Conservation (phyloP, 2,329 filamentous ascomycete genomes). For the Drechslerella dactyloides region DNA sequence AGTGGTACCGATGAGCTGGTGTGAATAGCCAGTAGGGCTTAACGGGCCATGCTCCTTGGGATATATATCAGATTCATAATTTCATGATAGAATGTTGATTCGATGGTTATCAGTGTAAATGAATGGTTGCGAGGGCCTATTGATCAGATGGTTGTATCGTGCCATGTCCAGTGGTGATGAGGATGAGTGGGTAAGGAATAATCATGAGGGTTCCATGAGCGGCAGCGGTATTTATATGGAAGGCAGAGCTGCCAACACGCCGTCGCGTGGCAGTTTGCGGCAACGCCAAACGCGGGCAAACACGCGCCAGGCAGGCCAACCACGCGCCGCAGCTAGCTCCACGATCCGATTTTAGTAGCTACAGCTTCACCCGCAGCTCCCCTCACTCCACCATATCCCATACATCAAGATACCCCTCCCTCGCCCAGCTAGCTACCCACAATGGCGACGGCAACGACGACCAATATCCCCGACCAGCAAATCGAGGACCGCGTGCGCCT, state of each 20-base stretch:
- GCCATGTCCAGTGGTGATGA: no score
- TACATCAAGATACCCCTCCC: background rate
- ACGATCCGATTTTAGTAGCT: background rate
- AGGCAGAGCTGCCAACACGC: background rate
- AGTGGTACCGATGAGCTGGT: no score
- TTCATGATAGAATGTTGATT: no score
- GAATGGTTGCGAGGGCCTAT: no score
- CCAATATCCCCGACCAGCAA: constrained; percentile 34
- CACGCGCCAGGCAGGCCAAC: background rate
- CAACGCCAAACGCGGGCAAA: background rate
- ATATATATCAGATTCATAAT: no score
- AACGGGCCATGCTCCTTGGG: no score
- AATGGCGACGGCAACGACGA: constrained; percentile 33
- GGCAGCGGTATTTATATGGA: background rate
- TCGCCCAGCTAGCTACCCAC: background rate
- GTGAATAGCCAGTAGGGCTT: no score
- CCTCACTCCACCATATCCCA: constrained; percentile 1
- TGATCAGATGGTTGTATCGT: no score
- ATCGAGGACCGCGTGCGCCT: constrained; percentile 52
- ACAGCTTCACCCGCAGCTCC: background rate
- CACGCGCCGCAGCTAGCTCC: constrained; percentile 1
- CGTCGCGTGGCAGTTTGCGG: background rate
- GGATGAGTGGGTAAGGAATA: no score
- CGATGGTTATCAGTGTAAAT: no score
- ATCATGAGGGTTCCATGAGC: no score